phyloP scores from a whole-genome alignment of 768 basidiomycete genomes.

The Suillus plorans region DNA sequence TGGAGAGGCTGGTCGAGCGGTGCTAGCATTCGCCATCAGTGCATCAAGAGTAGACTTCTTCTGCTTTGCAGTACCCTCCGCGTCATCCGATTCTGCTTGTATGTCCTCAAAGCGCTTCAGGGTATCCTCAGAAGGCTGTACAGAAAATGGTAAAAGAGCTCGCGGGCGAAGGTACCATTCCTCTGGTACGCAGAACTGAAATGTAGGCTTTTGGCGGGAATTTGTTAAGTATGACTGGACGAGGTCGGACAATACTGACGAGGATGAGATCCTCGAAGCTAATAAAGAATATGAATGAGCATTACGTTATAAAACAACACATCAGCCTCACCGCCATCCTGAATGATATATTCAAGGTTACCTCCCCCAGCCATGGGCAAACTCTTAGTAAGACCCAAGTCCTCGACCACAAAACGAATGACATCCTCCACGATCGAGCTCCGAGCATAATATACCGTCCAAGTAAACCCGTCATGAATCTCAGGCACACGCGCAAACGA shows the following conservation, averaged over 20 bases:
- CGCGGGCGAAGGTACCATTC: slow-evolving; percentile 78
- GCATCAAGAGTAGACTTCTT: slow-evolving; percentile 31
- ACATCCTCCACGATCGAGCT: slow-evolving; percentile 55
- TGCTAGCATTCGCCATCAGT: slow-evolving; percentile 17
- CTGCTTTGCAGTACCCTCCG: slow-evolving; percentile 65
- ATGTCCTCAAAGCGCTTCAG: slow-evolving; percentile 44
- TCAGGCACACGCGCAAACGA: slow-evolving; percentile 71
- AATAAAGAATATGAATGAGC: slow-evolving; percentile 30
- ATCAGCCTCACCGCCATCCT: slow-evolving; percentile 41
- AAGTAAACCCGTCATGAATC: slow-evolving; percentile 69
- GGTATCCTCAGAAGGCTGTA: slow-evolving; percentile 56
- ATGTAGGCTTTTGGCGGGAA: slow-evolving; percentile 45
- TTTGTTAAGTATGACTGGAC: slow-evolving; percentile 38
- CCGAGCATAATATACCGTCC: slow-evolving; percentile 65
- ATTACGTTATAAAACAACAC: slow-evolving; percentile 37
- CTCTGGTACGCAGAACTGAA: slow-evolving; percentile 72
- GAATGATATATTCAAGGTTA: slow-evolving; percentile 68
- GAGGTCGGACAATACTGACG: slow-evolving; percentile 43
- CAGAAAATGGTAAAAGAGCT: slow-evolving; percentile 47
- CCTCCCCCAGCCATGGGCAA: slow-evolving; percentile 70
- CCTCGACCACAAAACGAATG: slow-evolving; percentile 50
- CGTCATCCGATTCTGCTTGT: slow-evolving; percentile 42
- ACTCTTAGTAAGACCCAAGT: slow-evolving; percentile 68
- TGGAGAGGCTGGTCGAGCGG: slow-evolving; percentile 30
- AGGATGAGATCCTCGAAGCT: slow-evolving; percentile 43